A percentile compares a stretch with the other conserved stretches of the same genome.
phyloP scores from a whole-genome alignment of 139 green algal species.

The Tetraselmis chui region DNA sequence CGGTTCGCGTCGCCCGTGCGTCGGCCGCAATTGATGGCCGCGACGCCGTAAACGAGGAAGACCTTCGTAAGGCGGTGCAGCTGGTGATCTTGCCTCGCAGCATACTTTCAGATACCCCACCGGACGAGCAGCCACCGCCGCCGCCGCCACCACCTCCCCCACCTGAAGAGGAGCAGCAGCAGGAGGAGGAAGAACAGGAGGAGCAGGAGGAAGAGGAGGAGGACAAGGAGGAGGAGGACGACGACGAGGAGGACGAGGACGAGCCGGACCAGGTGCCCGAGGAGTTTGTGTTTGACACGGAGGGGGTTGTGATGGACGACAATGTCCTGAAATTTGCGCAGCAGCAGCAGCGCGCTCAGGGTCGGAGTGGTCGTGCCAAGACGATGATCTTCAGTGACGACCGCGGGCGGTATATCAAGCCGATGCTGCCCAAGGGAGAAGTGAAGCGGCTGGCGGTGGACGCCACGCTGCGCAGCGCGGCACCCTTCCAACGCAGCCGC shows the following conservation, averaged over 20 bases:
- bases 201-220: slow-evolving; percentile 47
- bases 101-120: slow-evolving; percentile 49
- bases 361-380: slow-evolving; percentile 85
- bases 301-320: slow-evolving; percentile 91
- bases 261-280: slow-evolving; percentile 83
- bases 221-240: slow-evolving; percentile 26
- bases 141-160: slow-evolving; percentile 81
- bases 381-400: slow-evolving; percentile 95
- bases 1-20: slow-evolving; percentile 72
- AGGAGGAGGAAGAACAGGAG: slow-evolving; percentile 59
- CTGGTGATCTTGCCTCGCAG: slow-evolving; percentile 90
- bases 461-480: slow-evolving; percentile 89
- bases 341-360: slow-evolving; percentile 81
- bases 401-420: slow-evolving; percentile 94
- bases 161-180: slow-evolving; percentile 42
- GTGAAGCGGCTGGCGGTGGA: slow-evolving; percentile 95
- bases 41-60: slow-evolving; percentile 80
- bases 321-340: slow-evolving; percentile 88
- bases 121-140: slow-evolving; percentile 55
- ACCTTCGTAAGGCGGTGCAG: slow-evolving; percentile 88
- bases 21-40: slow-evolving; percentile 81
- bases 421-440: slow-evolving; percentile 90
- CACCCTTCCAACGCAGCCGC: slow-evolving; percentile 84
- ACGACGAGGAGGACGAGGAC: slow-evolving; percentile 43
- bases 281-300: slow-evolving; percentile 97